phyloP scores from a whole-genome alignment of 2,329 filamentous ascomycete species.

The Arthrinium puccinioides region DNA sequence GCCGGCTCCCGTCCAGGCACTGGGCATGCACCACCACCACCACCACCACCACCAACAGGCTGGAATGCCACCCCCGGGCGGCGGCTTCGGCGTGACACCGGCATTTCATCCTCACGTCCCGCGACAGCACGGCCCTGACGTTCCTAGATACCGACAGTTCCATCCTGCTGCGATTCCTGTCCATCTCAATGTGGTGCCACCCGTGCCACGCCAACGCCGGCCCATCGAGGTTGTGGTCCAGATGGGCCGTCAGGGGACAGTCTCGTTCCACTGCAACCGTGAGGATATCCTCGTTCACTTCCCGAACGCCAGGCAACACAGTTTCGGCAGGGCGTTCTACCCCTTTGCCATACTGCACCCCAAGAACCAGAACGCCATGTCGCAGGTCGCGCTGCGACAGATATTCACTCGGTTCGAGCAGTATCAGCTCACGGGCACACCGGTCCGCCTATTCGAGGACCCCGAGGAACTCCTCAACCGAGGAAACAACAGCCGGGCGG shows the following conservation, averaged over 20 bases:
- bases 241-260: no score
- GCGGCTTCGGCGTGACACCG: no score
- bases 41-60: not conserved
- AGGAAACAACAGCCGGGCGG: not conserved
- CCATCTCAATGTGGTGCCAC: no score
- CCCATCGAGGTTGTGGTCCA: not conserved
- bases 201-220: not conserved
- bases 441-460: constrained; percentile 10
- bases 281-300: constrained; percentile 9
- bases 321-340: constrained; percentile 6
- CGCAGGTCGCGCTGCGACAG: constrained; percentile 5
- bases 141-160: no score
- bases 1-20: no score
- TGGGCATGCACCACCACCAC: not conserved
- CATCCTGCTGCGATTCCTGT: no score
- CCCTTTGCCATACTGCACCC: constrained; percentile 2
- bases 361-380: constrained; percentile 1
- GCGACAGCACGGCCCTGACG: no score
- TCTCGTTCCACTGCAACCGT: constrained; percentile 5
- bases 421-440: constrained; percentile 3
- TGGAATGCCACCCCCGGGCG: no score
- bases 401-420: constrained; percentile 8
- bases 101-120: no score
- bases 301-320: constrained; percentile 6
- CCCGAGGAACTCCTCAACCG: constrained; percentile 5